These are phyloP conservation scores for Cudoniella acicularis DNA, from an alignment of 495 filamentous ascomycete species.

Conservation along the genomic window DNA sequence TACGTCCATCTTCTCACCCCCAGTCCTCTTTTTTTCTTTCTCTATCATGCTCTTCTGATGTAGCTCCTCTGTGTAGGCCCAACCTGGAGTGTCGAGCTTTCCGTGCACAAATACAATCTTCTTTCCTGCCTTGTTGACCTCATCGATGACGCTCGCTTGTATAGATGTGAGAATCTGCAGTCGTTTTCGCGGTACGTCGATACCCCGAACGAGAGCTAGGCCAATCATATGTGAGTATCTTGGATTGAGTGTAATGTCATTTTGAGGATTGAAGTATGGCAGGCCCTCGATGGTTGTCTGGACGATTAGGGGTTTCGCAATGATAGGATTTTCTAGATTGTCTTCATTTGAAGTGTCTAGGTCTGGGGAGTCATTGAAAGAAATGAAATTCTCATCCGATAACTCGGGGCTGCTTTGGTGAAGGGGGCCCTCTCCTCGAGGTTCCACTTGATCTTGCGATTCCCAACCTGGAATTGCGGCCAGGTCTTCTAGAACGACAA, in stretches of 20 bases:
- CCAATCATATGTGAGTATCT: conserved; percentile 36
- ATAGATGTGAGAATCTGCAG: conserved; percentile 54
- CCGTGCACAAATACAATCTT: conserved; percentile 53
- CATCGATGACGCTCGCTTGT: conserved; percentile 26
- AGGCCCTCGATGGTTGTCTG: conserved; percentile 17
- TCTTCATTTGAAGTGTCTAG: background rate
- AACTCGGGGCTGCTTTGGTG: background rate
- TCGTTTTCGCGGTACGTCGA: conserved; percentile 39
- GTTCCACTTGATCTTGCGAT: background rate
- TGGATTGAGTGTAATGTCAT: conserved; percentile 22
- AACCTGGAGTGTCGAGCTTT: conserved; percentile 53
- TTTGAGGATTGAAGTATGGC: conserved; percentile 28
- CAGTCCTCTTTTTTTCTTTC: conserved; percentile 14
- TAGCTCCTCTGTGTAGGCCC: conserved; percentile 54
- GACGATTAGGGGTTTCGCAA: conserved; percentile 13
- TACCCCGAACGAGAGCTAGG: conserved; percentile 51
- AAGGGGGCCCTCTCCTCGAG: background rate
- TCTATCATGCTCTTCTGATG: conserved; percentile 17
- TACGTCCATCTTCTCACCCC: conserved; percentile 18
- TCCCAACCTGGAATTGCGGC: conserved; percentile 23
- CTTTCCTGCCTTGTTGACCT: conserved; percentile 26
- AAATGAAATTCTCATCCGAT: background rate
- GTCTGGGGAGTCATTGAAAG: background rate
- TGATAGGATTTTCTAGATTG: background rate
- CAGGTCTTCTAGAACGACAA: conserved; percentile 27